Base-by-base conservation (phyloP, 208 protist genomes). In the Histomonas meleagridis region DNA sequence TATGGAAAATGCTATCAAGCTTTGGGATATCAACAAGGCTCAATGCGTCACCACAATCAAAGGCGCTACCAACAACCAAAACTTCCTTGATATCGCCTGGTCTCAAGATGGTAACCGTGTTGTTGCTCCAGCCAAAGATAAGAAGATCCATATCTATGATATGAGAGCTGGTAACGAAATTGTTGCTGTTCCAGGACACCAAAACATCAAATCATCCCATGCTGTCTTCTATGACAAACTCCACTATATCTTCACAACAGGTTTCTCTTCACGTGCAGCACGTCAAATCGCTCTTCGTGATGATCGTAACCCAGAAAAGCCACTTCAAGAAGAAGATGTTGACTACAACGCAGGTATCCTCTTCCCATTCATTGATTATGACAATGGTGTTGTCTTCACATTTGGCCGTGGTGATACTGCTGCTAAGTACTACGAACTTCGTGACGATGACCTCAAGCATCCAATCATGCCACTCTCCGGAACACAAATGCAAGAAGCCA, bases 191-290 rank as follows among this genome's bases (percentile, higher is more conserved):
- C 49, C 53, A 65, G 62, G 53, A 21, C 55, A 91, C 26, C 28
- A 26, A 69, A 60, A 60, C 28, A 60, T 69, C n/a, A 60, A 60
- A 43, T 35, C 38, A 32, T 35, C 26, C 16, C 49, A 53, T 91
- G 55, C 55, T 70, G 28, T 65, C 32, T 60, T 60, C 86, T 91
- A 86, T 35, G 86, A 91, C 86, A 91, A 91, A 21, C 53, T 70
- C 0, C 32, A 65, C 49, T 65, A 46, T 14, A 70, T 91, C 40
- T 28, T 32, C 55, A 49, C 53, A 60, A 91, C 86, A 65, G 86
- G 86, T 38, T 91, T 91, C 53, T 91, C 86, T 10, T 9, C 14
- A 1, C 40, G 10, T 28, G 53, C 86, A 55, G 55, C 26, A 5
- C 86, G 86, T 40, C 86, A 91, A 43, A 46, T 91, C 18, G 35